phyloP scores from a whole-genome alignment of 1,139 yeast species.

The Komagataea norvegica region DNA sequence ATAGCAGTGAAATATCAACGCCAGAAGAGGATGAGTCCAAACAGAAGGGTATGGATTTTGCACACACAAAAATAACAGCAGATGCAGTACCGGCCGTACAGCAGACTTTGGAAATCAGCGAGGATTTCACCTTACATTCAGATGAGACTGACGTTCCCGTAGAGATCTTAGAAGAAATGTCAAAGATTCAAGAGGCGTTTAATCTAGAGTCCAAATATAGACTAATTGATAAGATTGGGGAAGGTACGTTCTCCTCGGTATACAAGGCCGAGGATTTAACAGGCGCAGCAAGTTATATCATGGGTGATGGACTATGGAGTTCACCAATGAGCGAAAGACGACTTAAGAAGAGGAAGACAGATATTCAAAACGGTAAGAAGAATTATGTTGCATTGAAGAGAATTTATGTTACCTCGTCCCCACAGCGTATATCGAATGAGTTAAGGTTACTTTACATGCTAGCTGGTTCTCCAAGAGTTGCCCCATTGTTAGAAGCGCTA shows the following conservation, averaged over 20 bases:
- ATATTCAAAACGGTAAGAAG: constrained; percentile 31
- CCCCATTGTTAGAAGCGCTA: constrained; percentile 84
- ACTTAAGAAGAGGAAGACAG: constrained; percentile 15
- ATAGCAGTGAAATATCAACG: background rate
- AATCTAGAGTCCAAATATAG: constrained; percentile 40
- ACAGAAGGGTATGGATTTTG: background rate
- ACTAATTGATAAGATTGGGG: constrained; percentile 51
- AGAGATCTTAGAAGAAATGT: constrained; percentile 64
- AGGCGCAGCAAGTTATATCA: constrained; percentile 65
- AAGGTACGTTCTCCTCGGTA: constrained; percentile 93
- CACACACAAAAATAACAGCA: background rate
- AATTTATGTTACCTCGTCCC: constrained; percentile 93
- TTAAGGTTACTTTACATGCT: constrained; percentile 67
- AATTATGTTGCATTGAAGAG: constrained; percentile 86
- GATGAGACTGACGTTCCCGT: constrained; percentile 27
- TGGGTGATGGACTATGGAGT: constrained; percentile 90
- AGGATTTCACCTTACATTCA: constrained; percentile 7
- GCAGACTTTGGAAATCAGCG: constrained; percentile 1
- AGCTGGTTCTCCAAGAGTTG: constrained; percentile 67
- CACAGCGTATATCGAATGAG: constrained; percentile 84
- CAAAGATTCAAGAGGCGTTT: constrained; percentile 56
- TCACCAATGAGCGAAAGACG: constrained; percentile 55
- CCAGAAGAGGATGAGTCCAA: no score
- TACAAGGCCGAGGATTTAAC: constrained; percentile 61
- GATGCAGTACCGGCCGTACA: background rate